Evolutionary conservation across 768 basidiomycete species (phyloP), one percentile per base, ranked within the genome.

Genomic region (Amylocystis lapponica): DNA sequence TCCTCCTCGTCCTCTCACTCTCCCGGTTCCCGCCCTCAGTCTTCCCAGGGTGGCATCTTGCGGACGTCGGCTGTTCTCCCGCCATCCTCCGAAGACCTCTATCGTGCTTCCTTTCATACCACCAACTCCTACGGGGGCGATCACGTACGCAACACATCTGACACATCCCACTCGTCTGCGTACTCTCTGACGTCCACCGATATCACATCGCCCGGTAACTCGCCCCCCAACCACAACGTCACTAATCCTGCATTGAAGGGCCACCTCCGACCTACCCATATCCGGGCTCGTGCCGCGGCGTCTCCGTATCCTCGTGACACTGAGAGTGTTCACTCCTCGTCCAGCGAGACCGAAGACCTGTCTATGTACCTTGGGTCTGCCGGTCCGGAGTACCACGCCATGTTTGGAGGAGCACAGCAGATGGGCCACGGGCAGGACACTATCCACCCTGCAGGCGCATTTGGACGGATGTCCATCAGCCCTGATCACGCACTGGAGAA

Each of bases 241-340:
- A 68, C 74, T 44, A 87, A 84, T 66, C 79, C 84, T 46, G 78
- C 82, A 41, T 72, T 86, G 53, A 89, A 89, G 71, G 78, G 78
- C 55, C 83, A 84, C 55, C 74, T 83, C 51, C 82, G 85, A 52
- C 79, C 79, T 22, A 74, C 76, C 47, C 86, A 89, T 65, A 81
- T 82, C 62, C 78, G 88, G 51, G 86, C 86, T 51, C 81, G 88
- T 51, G 82, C 76, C 32, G 81, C 81, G 33, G 81, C 87, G 22
- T 89, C 87, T 41, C 88, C 88, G 34, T 92, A 92, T 64, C 84
- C 86, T 41, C 80, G 88, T 49, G 87, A 90, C 58, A 78, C 83
- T 11, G 86, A 89, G 69, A 84, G 82, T 58, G 84, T 89, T 49
- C 86, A 90, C 56, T 89, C 87, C 10, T 89, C 86, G 32, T 88